Conservation (phyloP, 2,329 filamentous ascomycete species). For the Periconia digitata region DNA sequence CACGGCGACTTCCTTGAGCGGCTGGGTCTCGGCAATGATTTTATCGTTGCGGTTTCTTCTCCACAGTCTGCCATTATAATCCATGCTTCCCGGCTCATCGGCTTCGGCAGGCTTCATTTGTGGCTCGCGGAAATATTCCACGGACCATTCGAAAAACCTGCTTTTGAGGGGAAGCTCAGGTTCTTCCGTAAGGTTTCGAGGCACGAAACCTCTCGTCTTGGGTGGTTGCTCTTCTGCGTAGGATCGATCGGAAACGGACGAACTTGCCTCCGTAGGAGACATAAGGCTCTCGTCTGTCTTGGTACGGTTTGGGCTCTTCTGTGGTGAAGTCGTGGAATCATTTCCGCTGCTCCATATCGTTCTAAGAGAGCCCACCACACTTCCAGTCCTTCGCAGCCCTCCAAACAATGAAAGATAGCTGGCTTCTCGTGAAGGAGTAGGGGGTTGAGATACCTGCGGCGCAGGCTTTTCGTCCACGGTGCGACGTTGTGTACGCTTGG, state of each 20-base stretch:
- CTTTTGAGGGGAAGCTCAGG: constrained; percentile 76
- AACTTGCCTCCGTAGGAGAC: constrained; percentile 73
- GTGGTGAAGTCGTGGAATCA: constrained; percentile 30
- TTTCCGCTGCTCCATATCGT: constrained; percentile 55
- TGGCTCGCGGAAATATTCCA: constrained; percentile 94
- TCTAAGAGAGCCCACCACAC: constrained; percentile 65
- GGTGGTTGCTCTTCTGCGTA: constrained; percentile 76
- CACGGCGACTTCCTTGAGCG: constrained; percentile 84
- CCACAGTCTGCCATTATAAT: constrained; percentile 96
- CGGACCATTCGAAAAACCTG: constrained; percentile 90
- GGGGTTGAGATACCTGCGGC: constrained; percentile 51
- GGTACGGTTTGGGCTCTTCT: constrained; percentile 41
- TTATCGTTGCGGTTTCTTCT: constrained; percentile 87
- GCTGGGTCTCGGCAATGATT: constrained; percentile 90
- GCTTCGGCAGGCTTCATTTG: constrained; percentile 97
- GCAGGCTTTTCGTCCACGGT: constrained; percentile 32
- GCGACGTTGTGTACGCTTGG: constrained; percentile 48
- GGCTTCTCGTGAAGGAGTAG: constrained; percentile 56
- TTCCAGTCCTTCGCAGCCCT: constrained; percentile 64
- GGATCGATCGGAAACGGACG: constrained; percentile 64
- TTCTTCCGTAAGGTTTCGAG: constrained; percentile 59
- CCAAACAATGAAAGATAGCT: constrained; percentile 59
- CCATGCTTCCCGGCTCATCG: constrained; percentile 91
- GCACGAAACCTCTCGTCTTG: constrained; percentile 72
- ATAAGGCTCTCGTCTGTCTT: constrained; percentile 61